phyloP scores from a whole-genome alignment of 805 yeast species.

The Myxozyma neglecta region DNA sequence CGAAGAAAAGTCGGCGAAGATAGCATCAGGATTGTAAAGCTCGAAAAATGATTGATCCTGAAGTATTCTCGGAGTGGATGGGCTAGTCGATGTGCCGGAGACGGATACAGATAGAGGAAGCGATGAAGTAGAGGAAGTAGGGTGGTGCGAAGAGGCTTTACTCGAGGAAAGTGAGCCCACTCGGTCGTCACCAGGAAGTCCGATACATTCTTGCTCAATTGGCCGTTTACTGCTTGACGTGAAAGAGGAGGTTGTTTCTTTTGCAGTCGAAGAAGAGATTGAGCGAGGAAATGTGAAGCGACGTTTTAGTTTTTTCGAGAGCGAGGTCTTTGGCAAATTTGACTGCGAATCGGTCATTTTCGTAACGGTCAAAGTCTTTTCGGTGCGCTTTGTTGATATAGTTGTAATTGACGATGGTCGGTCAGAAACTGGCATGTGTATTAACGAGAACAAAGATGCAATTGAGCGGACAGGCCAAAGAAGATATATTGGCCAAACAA shows the following conservation, averaged over 20 bases:
- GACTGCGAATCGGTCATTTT: not conserved
- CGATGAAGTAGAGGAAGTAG: not conserved
- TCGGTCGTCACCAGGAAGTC: not conserved
- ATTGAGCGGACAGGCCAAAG: not conserved
- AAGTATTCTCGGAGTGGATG: constrained; percentile 12
- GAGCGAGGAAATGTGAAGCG: constrained; percentile 26
- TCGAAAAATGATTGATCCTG: constrained; percentile 26
- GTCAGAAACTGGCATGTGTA: not conserved
- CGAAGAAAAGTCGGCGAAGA: not conserved
- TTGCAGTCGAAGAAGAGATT: not conserved
- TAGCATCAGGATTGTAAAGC: not conserved
- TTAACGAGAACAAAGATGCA: not conserved
- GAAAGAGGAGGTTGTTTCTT: not conserved
- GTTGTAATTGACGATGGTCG: not conserved
- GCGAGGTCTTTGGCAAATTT: constrained; percentile 15
- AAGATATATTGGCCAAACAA: not conserved
- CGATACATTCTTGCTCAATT: not conserved
- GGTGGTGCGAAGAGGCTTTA: not conserved
- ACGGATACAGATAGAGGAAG: not conserved
- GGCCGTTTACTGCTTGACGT: not conserved
- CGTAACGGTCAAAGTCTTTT: not conserved
- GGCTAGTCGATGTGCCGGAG: not conserved
- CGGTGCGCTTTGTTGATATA: not conserved
- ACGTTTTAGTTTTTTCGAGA: constrained; percentile 22
- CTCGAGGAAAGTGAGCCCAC: not conserved